Percentiles rank a stretch among this genome's conserved stretches.
Evolutionary conservation across 2,329 filamentous ascomycete genomes (phyloP).

Genomic region (Rutstroemia sp.): DNA sequence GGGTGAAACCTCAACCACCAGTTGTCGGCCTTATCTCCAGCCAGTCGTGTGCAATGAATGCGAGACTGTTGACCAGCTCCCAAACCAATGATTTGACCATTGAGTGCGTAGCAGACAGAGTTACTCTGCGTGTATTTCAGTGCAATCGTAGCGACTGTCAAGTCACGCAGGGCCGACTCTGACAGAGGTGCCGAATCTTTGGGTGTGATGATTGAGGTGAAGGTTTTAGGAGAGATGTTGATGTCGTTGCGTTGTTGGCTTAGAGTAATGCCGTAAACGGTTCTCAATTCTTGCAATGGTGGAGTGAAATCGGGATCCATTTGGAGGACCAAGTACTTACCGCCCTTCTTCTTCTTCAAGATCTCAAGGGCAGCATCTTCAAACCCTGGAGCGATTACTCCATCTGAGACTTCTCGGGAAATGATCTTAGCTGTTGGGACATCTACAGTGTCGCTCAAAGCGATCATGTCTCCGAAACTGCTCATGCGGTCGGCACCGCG

Average conservation of each 20-base stretch:
- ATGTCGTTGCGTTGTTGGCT: constrained; percentile 91
- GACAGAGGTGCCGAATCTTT: constrained; percentile 68
- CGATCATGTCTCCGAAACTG: constrained; percentile 95
- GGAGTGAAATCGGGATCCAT: constrained; percentile 87
- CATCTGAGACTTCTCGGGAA: constrained; percentile 94
- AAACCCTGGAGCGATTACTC: constrained; percentile 87
- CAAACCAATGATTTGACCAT: constrained; percentile 88
- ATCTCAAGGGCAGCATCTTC: constrained; percentile 80
- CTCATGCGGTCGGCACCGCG: constrained; percentile 97
- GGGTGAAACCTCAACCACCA: constrained; percentile 99
- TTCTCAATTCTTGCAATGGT: constrained; percentile 66
- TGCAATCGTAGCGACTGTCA: constrained; percentile 92
- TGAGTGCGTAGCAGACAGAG: constrained; percentile 93
- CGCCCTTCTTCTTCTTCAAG: constrained; percentile 95
- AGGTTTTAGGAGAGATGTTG: constrained; percentile 76
- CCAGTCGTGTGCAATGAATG: constrained; percentile 96
- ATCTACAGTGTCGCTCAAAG: constrained; percentile 84
- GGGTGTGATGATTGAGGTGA: constrained; percentile 77
- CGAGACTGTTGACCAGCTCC: constrained; percentile 95
- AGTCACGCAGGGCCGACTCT: constrained; percentile 76
- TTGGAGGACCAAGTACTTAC: constrained; percentile 91
- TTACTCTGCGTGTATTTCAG: constrained; percentile 99
- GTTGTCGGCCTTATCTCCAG: constrained; percentile 97
- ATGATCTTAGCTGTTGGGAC: constrained; percentile 95
- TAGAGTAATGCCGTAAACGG: constrained; percentile 83